phyloP scores from a whole-genome alignment of 441 rosid species.

The Gossypium schwendimanii region DNA sequence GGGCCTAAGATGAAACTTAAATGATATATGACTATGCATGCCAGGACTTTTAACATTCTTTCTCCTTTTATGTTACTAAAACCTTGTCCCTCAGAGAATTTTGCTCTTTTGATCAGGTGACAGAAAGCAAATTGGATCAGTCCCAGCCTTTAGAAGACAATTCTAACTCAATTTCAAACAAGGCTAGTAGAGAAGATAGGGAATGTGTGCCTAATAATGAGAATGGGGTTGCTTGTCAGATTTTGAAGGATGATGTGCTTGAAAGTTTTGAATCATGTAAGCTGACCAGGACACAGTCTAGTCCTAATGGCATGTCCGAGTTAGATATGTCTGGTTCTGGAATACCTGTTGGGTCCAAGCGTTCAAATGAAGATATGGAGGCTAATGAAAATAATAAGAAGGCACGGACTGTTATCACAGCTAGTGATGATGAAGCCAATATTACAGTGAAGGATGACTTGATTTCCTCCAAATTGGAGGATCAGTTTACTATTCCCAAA shows the following conservation, averaged over 20 bases:
- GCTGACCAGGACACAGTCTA: conserved; percentile 22
- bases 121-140: conserved; percentile 33
- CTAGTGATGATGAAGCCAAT: conserved; percentile 43
- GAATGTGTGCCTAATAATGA: conserved; percentile 20
- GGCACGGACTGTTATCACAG: conserved; percentile 32
- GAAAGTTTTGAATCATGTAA: conserved; percentile 26
- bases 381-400: conserved; percentile 34
- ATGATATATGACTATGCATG: background rate
- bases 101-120: conserved; percentile 23
- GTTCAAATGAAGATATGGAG: conserved; percentile 37
- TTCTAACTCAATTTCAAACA: conserved; percentile 17
- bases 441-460: conserved; percentile 24
- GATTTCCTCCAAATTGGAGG: conserved; percentile 20
- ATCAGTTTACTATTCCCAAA: conserved; percentile 25
- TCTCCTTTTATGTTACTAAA: conserved; percentile 22
- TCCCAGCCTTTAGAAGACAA: conserved; percentile 21
- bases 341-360: conserved; percentile 36
- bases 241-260: conserved; percentile 28
- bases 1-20: background rate
- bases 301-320: conserved; percentile 37
- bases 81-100: conserved; percentile 17
- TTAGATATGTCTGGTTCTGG: conserved; percentile 25
- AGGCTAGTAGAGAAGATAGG: conserved; percentile 26
- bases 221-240: conserved; percentile 22
- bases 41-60: conserved; percentile 11